Base-by-base conservation (phyloP, 2,329 filamentous ascomycete species). In the Scedosporium boydii region DNA sequence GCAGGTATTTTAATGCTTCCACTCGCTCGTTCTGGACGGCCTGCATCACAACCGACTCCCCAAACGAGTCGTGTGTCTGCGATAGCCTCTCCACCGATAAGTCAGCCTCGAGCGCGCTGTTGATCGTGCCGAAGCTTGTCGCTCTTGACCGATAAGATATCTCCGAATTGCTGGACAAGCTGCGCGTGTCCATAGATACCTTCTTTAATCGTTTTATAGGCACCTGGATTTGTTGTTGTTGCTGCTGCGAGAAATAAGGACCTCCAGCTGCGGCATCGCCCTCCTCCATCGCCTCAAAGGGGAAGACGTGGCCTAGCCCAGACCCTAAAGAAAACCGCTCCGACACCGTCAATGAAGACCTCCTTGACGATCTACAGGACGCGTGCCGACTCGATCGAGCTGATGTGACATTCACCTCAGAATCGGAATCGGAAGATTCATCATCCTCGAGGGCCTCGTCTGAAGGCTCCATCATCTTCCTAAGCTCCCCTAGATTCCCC, bases 41-140 rank as follows among this genome's bases (percentile, higher is more conserved):
- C 89, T 93, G 93, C 90, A 93, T 93, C 14, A 85, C 81, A 6
- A 98, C 82, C 1, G 93, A 97, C 71, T 97, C 91, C 4, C 95
- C 95, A 46, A 80, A 79, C 0, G 80, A 77, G 68, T 88, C 80
- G 65, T 86, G 83, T 1, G 90, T 93, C 70, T 90, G 88, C 1
- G 88, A 84, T 2, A 93, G 77, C 38, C 86, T 85, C 70, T 93
- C 89, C 61, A 93, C 88, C 0, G 93, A 96, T 1, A 89, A 89
- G 70, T 97, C 93, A 2, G 90, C 91, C 73, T 96, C 92, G 9
- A 93, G 80, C 1, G 84, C 87, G 70, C 87, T 91, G 4, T 82
- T 79, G 27, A 87, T 80, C 1, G 91, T 95, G 26, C 87, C 87
- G 21, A 95, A 80, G 18, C 92, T 96, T 56, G 85, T 87, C 1